These are phyloP conservation scores for Aspergillus tanneri DNA, from an alignment of 2,329 filamentous ascomycete genomes.

Conservation along the genomic window DNA sequence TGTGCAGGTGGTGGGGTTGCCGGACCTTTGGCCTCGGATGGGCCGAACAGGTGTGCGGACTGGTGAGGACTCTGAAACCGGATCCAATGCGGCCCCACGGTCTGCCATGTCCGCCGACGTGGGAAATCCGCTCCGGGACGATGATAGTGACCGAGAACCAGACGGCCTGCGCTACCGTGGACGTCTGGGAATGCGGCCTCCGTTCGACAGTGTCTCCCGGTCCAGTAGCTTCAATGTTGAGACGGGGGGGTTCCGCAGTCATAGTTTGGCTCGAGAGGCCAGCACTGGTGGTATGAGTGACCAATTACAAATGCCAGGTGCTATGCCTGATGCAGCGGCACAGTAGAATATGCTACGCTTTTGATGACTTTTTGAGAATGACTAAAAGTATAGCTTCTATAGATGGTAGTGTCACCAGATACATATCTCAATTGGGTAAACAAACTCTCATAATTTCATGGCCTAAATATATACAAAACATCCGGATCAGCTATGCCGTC, in stretches of 20 bases:
- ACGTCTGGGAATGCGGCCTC: conserved; percentile 25
- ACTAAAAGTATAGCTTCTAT: neutral
- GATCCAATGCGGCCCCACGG: conserved; percentile 33
- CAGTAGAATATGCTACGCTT: conserved; percentile 13
- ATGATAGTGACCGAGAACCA: conserved; percentile 24
- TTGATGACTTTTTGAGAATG: neutral
- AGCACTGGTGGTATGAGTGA: conserved; percentile 32
- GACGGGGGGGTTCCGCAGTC: conserved; percentile 31
- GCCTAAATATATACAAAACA: conserved; percentile 22
- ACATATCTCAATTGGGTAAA: neutral
- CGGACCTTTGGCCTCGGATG: conserved; percentile 62
- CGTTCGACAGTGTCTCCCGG: conserved; percentile 33
- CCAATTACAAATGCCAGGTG: conserved; percentile 42
- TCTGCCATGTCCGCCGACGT: conserved; percentile 31
- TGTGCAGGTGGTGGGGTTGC: conserved; percentile 64
- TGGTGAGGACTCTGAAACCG: conserved; percentile 43
- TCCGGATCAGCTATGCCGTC: conserved; percentile 2
- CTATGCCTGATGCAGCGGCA: conserved; percentile 33
- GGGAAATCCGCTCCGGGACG: conserved; percentile 23
- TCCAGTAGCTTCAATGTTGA: conserved; percentile 38
- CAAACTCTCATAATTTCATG: conserved; percentile 12
- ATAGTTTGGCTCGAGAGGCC: conserved; percentile 34
- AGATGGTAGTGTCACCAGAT: conserved; percentile 1
- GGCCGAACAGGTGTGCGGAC: conserved; percentile 46
- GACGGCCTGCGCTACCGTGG: conserved; percentile 39